Conservation (phyloP, 2,329 filamentous ascomycete species). For the Aspergillus phoenicis region DNA sequence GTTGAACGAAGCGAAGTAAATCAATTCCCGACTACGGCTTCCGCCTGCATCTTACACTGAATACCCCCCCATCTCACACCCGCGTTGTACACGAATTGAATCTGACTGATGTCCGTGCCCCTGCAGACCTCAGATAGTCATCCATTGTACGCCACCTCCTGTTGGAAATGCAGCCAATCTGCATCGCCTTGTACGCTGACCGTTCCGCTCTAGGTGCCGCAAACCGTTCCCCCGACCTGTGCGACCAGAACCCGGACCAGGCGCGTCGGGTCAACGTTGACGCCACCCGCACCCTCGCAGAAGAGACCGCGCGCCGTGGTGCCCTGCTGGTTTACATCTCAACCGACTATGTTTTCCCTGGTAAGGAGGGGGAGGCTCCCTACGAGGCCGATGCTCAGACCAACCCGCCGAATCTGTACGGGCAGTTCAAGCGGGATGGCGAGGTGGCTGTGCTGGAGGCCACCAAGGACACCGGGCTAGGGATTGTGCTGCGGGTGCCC, state of each 20-base stretch:
- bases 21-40: conserved; percentile 18
- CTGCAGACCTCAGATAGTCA: conserved; percentile 70
- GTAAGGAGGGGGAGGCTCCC: conserved; percentile 78
- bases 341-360: conserved; percentile 77
- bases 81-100: conserved; percentile 9
- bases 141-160: conserved; percentile 68
- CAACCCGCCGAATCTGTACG: conserved; percentile 76
- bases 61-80: background rate
- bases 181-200: conserved; percentile 16
- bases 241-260: conserved; percentile 75
- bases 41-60: background rate
- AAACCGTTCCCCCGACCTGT: conserved; percentile 84
- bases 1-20: conserved; percentile 56
- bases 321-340: conserved; percentile 64
- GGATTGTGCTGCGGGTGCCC: conserved; percentile 75
- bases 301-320: conserved; percentile 61
- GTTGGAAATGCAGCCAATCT: background rate
- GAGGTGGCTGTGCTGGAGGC: conserved; percentile 69
- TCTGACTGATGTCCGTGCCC: background rate
- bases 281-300: conserved; percentile 68
- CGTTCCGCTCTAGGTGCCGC: conserved; percentile 65
- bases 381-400: conserved; percentile 69
- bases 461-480: conserved; percentile 57
- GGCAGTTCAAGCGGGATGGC: conserved; percentile 72
- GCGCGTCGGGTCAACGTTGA: conserved; percentile 74